Conservation (phyloP, 2,329 filamentous ascomycete species). For the Talaromyces sp. region DNA sequence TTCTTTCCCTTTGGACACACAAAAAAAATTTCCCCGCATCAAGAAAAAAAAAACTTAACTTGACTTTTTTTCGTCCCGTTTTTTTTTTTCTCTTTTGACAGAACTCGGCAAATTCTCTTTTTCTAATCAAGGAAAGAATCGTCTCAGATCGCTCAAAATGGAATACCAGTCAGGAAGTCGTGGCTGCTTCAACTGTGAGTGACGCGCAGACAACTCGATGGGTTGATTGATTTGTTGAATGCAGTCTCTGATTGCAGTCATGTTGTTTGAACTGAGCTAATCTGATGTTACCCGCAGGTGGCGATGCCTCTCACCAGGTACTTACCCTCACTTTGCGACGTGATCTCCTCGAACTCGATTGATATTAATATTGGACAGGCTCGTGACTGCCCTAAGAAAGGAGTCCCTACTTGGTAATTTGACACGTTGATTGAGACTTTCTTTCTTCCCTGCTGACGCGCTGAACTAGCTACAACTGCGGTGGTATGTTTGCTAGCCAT, state of each 20-base stretch:
- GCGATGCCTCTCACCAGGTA: constrained; percentile 71
- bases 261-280: not conserved
- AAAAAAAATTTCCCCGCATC: not conserved
- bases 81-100: not conserved
- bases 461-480: constrained; percentile 67
- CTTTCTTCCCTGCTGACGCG: constrained; percentile 11
- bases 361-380: constrained; percentile 46
- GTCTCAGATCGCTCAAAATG: constrained; percentile 31
- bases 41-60: not conserved
- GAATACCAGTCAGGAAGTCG: constrained; percentile 45
- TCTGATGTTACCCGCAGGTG: constrained; percentile 46
- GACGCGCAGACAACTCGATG: constrained; percentile 6
- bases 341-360: not conserved
- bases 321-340: constrained; percentile 17
- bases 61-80: not conserved
- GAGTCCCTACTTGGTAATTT: constrained; percentile 69
- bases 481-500: constrained; percentile 49
- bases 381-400: constrained; percentile 80
- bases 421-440: not conserved
- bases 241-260: not conserved
- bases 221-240: too few species aligned
- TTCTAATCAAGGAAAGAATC: not conserved
- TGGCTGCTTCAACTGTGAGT: constrained; percentile 57
- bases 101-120: not conserved
- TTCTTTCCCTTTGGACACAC: not conserved